These are phyloP conservation scores for Logfia minima DNA, from an alignment of 129 eudicot genomes.

Conservation along the genomic window DNA sequence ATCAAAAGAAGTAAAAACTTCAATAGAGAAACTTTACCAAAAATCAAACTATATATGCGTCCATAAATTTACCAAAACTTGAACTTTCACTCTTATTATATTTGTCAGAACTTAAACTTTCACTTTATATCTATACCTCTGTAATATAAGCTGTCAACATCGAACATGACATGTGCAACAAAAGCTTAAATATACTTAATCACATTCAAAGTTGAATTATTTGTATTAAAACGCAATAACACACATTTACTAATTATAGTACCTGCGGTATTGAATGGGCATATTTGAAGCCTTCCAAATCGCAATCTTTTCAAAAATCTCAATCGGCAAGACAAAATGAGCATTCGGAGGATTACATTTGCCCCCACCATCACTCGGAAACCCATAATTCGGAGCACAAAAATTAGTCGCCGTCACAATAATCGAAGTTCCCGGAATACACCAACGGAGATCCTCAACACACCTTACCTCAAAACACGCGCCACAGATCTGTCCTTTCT, in stretches of 20 bases:
- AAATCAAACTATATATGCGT: no score
- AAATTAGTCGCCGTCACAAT: conserved; percentile 94
- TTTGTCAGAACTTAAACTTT: no score
- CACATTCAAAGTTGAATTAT: neutral
- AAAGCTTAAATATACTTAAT: no score
- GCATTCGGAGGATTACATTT: conserved; percentile 78
- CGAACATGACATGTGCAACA: no score
- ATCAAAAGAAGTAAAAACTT: no score
- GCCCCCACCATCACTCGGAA: conserved; percentile 82
- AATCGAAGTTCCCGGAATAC: conserved; percentile 90
- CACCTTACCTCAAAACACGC: conserved; percentile 78
- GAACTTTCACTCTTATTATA: no score
- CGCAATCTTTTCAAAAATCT: conserved; percentile 91
- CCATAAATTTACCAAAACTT: no score
- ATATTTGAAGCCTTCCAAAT: conserved; percentile 94
- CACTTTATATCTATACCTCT: no score
- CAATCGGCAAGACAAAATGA: conserved; percentile 90
- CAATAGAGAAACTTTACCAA: no score
- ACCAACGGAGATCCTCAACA: conserved; percentile 85
- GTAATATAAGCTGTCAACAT: no score
- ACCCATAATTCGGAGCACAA: conserved; percentile 87
- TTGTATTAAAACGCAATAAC: neutral
- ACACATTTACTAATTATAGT: neutral
- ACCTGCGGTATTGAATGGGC: conserved; percentile 94
- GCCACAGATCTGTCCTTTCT: conserved; percentile 93